Conservation (phyloP, 495 filamentous ascomycete species). For the Ramalina peruviana region DNA sequence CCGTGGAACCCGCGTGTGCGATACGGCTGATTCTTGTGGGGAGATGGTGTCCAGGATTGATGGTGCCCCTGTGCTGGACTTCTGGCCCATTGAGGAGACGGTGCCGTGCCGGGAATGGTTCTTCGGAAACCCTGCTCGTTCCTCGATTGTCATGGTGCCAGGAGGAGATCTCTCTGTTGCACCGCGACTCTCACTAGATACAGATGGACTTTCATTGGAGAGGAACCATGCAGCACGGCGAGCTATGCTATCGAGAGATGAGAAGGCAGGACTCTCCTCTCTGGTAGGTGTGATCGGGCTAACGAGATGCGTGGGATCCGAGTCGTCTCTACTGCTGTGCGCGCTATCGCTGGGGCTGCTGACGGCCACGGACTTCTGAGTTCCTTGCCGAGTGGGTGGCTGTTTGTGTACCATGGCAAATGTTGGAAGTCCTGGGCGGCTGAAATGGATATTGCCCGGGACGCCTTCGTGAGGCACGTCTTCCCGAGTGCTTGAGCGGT, state of each 20-base stretch:
- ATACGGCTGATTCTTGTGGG: background rate
- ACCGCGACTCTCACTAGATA: background rate
- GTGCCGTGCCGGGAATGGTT: background rate
- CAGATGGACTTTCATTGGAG: background rate
- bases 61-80: background rate
- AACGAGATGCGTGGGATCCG: slow-evolving; percentile 1
- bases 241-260: slow-evolving; percentile 4
- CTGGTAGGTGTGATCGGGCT: slow-evolving; percentile 1
- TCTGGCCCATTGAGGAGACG: background rate
- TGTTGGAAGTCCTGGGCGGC: background rate
- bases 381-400: background rate
- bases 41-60: background rate
- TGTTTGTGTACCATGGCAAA: background rate
- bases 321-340: background rate
- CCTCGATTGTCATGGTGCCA: background rate
- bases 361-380: background rate
- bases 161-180: background rate
- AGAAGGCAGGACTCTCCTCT: slow-evolving; percentile 1
- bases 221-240: slow-evolving; percentile 4
- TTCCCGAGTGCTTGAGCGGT: background rate
- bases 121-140: background rate
- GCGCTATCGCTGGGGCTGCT: slow-evolving; percentile 6
- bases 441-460: background rate
- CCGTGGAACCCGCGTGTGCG: background rate
- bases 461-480: background rate